Conservation (phyloP, 2,329 filamentous ascomycete species). For the Fusarium pseudonygamai region DNA sequence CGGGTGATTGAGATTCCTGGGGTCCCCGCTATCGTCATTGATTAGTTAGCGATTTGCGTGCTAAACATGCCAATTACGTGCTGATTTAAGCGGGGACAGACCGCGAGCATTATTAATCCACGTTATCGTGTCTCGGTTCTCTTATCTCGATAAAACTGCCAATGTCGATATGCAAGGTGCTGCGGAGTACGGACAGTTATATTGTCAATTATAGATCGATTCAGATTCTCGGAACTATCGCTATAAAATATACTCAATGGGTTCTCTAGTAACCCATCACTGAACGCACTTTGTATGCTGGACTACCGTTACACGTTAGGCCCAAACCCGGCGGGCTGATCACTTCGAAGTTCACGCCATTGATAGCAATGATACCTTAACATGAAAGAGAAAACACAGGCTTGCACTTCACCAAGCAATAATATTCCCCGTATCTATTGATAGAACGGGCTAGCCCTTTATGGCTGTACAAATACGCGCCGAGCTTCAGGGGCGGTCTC, state of each 20-base stretch:
- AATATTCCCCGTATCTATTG: neutral
- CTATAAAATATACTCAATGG: too few relatives aligned
- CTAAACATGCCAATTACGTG: neutral
- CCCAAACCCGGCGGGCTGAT: neutral
- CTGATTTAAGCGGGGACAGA: neutral
- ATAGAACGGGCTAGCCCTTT: neutral
- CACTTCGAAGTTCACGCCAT: neutral
- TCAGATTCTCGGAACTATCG: fast-evolving
- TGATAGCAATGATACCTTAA: neutral
- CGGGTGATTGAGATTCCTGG: neutral
- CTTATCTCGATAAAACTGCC: neutral
- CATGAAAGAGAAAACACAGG: neutral
- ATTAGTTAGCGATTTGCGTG: neutral
- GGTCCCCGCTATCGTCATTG: conserved; percentile 7
- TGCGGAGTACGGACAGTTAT: too few relatives aligned
- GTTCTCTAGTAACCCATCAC: neutral
- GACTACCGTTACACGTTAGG: neutral
- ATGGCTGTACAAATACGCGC: neutral
- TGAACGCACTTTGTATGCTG: too few relatives aligned
- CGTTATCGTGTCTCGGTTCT: neutral
- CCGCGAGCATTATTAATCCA: conserved; percentile 19
- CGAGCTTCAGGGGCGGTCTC: neutral
- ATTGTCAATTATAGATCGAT: too few relatives aligned
- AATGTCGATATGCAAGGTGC: neutral
- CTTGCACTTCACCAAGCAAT: neutral